A percentile compares a stretch with the other conserved stretches of the same genome.
Conservation (phyloP, 345 rosid genomes). For the Microcos paniculata region DNA sequence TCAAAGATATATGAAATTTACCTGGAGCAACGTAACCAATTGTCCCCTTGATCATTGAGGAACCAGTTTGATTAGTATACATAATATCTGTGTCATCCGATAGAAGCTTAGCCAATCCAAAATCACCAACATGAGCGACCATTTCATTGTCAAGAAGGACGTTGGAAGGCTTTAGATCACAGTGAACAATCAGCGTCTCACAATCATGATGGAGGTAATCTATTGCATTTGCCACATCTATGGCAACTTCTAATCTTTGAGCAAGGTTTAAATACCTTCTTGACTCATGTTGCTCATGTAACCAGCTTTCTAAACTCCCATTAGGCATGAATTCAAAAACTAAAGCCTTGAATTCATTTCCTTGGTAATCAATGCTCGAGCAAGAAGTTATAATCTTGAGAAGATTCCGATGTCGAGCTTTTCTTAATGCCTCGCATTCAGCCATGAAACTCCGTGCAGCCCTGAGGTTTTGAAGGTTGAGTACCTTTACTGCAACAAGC, state of each 20-base stretch:
- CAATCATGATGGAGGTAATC: conserved; percentile 24
- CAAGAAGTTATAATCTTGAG: conserved; percentile 9
- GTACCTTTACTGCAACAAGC: conserved; percentile 11
- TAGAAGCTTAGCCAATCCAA: background rate
- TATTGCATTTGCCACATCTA: conserved; percentile 14
- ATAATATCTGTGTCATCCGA: background rate
- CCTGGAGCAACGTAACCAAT: conserved; percentile 19
- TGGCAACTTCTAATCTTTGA: background rate
- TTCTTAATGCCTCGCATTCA: conserved; percentile 16
- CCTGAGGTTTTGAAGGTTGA: conserved; percentile 18
- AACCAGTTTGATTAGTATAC: background rate
- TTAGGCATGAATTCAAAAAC: conserved; percentile 17
- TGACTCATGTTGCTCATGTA: background rate
- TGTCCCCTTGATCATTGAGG: background rate
- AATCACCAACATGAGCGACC: conserved; percentile 3
- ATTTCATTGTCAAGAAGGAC: conserved; percentile 8
- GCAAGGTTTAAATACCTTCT: background rate
- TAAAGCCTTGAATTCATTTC: conserved; percentile 14
- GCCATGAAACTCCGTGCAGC: conserved; percentile 16
- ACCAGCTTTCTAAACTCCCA: conserved; percentile 17
- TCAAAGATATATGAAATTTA: no score
- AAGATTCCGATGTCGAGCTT: conserved; percentile 22
- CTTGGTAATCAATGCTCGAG: conserved; percentile 13
- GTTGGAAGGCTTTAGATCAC: conserved; percentile 25
- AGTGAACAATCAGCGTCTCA: conserved; percentile 13